A percentile compares a stretch with the other conserved stretches of the same genome.
phyloP scores from a whole-genome alignment of 1,284 basidiomycete species.

The Trichosporon ovoides region DNA sequence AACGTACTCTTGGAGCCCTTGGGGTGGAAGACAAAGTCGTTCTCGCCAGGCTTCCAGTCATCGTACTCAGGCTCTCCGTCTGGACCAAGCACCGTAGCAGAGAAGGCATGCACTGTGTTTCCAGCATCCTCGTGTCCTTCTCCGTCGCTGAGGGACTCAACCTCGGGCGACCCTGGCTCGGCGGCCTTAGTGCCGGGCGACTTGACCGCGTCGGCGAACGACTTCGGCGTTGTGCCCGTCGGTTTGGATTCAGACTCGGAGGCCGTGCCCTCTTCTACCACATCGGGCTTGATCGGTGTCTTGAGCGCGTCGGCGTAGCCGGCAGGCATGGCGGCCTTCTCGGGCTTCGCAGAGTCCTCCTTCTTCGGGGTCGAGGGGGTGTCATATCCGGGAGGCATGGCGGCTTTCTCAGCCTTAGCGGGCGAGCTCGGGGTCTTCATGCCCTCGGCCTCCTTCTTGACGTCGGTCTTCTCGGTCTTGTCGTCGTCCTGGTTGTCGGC shows the following conservation, averaged over 20 bases:
- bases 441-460: not conserved
- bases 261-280: not conserved
- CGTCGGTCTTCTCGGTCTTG: not conserved
- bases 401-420: too few species aligned
- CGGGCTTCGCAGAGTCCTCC: not conserved
- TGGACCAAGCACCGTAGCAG: not conserved
- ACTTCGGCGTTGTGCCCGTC: not conserved
- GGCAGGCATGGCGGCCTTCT: not conserved
- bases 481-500: not conserved
- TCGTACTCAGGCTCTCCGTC: not conserved
- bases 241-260: not conserved
- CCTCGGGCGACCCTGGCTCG: not conserved
- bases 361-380: not conserved
- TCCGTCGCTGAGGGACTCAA: not conserved
- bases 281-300: not conserved
- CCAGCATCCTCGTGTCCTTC: not conserved
- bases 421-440: too few species aligned
- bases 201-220: not conserved
- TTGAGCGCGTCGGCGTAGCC: not conserved
- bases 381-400: not conserved
- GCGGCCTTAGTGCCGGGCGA: not conserved
- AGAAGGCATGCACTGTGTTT: not conserved
- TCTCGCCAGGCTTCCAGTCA: not conserved
- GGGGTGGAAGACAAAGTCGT: too few species aligned
- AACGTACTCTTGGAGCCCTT: too few species aligned